Evolutionary conservation across 768 basidiomycete genomes (phyloP).

Genomic region (Suillus subalutaceus): DNA sequence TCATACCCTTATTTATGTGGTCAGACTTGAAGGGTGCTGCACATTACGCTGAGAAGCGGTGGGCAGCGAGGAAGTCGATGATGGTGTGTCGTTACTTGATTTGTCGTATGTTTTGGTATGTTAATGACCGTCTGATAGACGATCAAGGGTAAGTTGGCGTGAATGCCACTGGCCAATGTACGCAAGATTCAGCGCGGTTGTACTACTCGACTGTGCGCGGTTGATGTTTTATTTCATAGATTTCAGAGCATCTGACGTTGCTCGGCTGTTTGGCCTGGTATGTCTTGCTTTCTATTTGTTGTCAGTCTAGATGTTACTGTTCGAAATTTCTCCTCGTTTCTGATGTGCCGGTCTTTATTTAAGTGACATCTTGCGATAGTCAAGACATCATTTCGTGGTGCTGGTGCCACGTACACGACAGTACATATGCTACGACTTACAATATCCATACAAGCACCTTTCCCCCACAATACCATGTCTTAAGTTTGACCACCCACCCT

Average conservation of each 20-base stretch:
- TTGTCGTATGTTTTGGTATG: background rate
- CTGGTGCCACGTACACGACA: background rate
- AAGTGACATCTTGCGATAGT: too few species aligned
- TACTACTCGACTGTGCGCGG: background rate
- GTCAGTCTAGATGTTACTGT: background rate
- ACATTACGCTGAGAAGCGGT: conserved; percentile 51
- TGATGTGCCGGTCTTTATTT: background rate
- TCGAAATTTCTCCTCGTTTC: background rate
- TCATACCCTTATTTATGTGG: conserved; percentile 44
- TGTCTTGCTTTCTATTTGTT: background rate
- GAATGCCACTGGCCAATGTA: background rate
- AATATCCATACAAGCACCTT: background rate
- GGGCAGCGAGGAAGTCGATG: conserved; percentile 28
- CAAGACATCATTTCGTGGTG: background rate
- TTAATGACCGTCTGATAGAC: background rate
- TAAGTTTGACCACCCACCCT: background rate
- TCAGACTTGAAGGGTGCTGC: conserved; percentile 49
- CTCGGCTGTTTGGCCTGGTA: background rate
- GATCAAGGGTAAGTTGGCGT: background rate
- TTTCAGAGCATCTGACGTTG: background rate
- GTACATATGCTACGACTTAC: background rate
- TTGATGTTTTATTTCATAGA: background rate
- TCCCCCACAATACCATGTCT: background rate
- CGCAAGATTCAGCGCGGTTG: too few species aligned
- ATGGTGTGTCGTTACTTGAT: conserved; percentile 30